Evolutionary conservation across 352 stramenopile species (phyloP).

Genomic region (Globisporangium abappressorium): DNA sequence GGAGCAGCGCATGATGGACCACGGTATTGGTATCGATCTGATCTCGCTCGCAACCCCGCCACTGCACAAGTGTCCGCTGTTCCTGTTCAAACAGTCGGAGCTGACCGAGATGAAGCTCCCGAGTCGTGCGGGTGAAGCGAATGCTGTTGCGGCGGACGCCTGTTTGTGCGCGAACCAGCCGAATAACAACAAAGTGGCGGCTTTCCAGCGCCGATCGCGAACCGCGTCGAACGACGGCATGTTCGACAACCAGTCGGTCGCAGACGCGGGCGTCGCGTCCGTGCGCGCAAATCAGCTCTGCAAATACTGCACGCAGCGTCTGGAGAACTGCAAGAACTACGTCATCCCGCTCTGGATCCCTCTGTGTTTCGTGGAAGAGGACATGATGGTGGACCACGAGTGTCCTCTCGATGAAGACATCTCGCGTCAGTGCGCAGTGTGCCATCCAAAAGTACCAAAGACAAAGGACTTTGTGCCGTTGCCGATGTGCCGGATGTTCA

Average conservation of each 20-base stretch:
- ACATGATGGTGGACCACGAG: constrained; percentile 68
- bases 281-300: constrained; percentile 47
- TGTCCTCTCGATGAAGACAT: constrained; percentile 72
- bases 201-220: constrained; percentile 36
- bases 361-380: constrained; percentile 79
- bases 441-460: constrained; percentile 41
- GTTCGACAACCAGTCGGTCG: constrained; percentile 35
- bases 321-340: constrained; percentile 66
- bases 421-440: constrained; percentile 56
- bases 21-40: constrained; percentile 98
- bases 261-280: constrained; percentile 33
- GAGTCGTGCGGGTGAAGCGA: constrained; percentile 37
- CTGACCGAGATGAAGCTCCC: constrained; percentile 56
- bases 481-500: constrained; percentile 79
- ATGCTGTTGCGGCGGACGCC: constrained; percentile 27
- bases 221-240: constrained; percentile 42
- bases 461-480: constrained; percentile 64
- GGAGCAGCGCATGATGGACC: constrained; percentile 99
- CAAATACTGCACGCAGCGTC: constrained; percentile 62
- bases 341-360: constrained; percentile 78
- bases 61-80: constrained; percentile 97
- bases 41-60: constrained; percentile 93
- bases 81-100: constrained; percentile 92
- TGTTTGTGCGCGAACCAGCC: constrained; percentile 37
- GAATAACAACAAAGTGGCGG: constrained; percentile 22